Base-by-base conservation (phyloP, 768 basidiomycete genomes). In the Boletus pseudo-olivaceus region DNA sequence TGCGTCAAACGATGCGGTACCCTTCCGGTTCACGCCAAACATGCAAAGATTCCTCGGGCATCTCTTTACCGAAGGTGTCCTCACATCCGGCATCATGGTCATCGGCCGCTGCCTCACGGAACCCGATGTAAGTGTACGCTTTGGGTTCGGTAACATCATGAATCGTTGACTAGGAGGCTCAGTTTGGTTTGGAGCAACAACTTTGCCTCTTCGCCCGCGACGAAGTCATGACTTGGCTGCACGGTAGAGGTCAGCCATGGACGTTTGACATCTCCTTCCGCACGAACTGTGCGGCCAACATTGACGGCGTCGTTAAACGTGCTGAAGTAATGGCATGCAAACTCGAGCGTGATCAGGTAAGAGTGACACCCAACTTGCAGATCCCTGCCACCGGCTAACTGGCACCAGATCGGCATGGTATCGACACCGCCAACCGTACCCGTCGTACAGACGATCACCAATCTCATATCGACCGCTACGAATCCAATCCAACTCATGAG, bases 1-100 rank as follows among this genome's bases (percentile, higher is more conserved):
- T 65, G 80, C 82, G 14, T 88, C 90, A 17, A 84, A 76, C 60
- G 97, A 99, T 62, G 78, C 85, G 3, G 93, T 98, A 5, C 97
- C 97, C 1, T 99, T 99, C 88, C 87, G 97, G 35, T 83, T 96
- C 59, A 98, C 97, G 5, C 94, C 94, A 4, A 98, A 97, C 71
- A 83, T 99, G 76, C 97, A 99, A 72, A 80, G 82, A 58, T 95
- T 99, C 75, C 73, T 98, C 35, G 93, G 92, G 1, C 88, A 90
- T 2, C 81, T 92, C 50, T 87, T 90, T 39, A 90, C 86, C 1
- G 97, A 99, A 69, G 97, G 96, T 8, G 73, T 97, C 35, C 75
- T 99, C 39, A 85, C 91, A 0, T 81, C 90, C 8, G 85, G 90
- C 5, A 84, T 96, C 47, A 88, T 97, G 79, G 89, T 94, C 2